Evolutionary conservation across 2,329 filamentous ascomycete genomes (phyloP).

Genomic region (Rutstroemia sp.): DNA sequence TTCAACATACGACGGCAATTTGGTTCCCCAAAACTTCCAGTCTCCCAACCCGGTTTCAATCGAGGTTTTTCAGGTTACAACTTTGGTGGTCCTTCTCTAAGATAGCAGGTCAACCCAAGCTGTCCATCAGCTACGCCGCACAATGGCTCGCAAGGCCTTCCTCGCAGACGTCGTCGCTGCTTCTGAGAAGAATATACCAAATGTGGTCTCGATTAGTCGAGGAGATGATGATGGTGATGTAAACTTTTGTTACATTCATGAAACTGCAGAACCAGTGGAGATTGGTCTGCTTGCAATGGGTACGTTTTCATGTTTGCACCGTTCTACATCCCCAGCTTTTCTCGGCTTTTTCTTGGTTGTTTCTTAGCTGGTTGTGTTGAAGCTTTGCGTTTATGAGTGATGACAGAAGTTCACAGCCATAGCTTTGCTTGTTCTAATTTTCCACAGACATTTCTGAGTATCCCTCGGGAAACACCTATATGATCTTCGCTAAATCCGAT

Average conservation of each 20-base stretch:
- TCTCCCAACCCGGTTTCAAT: background rate
- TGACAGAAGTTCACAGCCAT: background rate
- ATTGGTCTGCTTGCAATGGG: constrained; percentile 23
- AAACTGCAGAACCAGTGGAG: constrained; percentile 18
- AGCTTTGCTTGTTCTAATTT: background rate
- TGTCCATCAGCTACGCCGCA: background rate
- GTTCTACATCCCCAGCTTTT: background rate
- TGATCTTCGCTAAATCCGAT: constrained; percentile 45
- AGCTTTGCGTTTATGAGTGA: background rate
- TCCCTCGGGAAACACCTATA: constrained; percentile 36
- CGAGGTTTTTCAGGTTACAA: background rate
- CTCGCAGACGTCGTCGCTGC: constrained; percentile 46
- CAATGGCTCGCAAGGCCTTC: constrained; percentile 62
- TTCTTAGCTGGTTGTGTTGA: background rate
- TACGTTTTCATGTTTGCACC: constrained; percentile 1
- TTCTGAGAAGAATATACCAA: constrained; percentile 32
- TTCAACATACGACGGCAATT: too few relatives aligned
- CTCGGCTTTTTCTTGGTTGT: too few relatives aligned
- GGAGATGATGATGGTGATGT: constrained; percentile 70
- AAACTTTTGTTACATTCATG: constrained; percentile 47
- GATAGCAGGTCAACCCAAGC: background rate
- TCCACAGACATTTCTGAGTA: constrained; percentile 50
- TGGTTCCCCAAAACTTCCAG: too few relatives aligned
- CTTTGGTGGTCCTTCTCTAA: background rate
- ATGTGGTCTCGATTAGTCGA: constrained; percentile 47